Percentiles rank a stretch among this genome's conserved stretches.
These are phyloP conservation scores for Phlebiopsis flavidoalba DNA, from an alignment of 768 basidiomycete genomes.

Conservation along the genomic window DNA sequence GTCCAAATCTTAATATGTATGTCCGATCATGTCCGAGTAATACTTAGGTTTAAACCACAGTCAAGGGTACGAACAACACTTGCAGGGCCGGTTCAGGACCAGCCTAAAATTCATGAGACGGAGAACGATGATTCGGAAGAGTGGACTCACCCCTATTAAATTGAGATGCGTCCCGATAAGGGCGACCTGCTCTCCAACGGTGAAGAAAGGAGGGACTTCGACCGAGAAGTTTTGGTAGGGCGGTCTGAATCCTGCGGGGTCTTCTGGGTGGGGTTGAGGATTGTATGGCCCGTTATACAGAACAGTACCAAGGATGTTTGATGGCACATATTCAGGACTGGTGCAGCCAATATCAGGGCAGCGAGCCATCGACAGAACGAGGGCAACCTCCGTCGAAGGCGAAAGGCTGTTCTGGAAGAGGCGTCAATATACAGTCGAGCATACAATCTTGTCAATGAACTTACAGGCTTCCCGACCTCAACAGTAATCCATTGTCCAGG, in stretches of 20 bases:
- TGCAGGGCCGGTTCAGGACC: background rate
- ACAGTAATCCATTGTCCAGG: slow-evolving; percentile 28
- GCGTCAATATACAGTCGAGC: background rate
- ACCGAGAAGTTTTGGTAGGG: slow-evolving; percentile 27
- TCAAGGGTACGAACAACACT: background rate
- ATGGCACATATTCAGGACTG: slow-evolving; percentile 18
- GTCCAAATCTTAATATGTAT: background rate
- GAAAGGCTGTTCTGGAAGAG: slow-evolving; percentile 24
- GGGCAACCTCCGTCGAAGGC: slow-evolving; percentile 27
- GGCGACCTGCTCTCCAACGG: slow-evolving; percentile 10
- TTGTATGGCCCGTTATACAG: slow-evolving; percentile 26
- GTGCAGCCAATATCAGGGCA: slow-evolving; percentile 17
- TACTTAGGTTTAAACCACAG: background rate
- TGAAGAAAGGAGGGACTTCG: slow-evolving; percentile 15
- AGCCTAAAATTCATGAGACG: background rate
- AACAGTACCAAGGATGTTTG: slow-evolving; percentile 22
- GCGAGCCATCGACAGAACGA: slow-evolving; percentile 27
- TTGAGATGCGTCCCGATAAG: slow-evolving; percentile 19
- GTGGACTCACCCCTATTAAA: slow-evolving; percentile 17
- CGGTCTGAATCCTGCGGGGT: slow-evolving; percentile 6
- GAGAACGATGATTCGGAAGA: background rate
- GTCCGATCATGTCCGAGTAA: background rate
- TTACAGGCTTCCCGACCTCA: slow-evolving; percentile 29
- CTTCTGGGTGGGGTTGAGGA: slow-evolving; percentile 18
- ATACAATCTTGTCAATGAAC: background rate